Conservation (phyloP, 2,329 filamentous ascomycete species). For the Epichloe festucae region DNA sequence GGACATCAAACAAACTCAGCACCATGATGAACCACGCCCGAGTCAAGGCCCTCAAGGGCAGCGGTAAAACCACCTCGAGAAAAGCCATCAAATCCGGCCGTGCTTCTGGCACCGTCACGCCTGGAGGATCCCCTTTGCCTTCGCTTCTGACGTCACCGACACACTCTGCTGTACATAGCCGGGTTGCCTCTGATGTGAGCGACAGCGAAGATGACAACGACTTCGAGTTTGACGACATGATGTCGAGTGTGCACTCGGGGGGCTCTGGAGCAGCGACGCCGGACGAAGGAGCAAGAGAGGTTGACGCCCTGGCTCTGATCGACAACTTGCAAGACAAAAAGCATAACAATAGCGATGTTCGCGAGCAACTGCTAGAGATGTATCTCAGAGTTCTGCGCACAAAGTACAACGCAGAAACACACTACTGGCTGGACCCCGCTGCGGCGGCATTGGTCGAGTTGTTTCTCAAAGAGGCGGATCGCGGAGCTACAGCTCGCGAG, state of each 20-base stretch:
- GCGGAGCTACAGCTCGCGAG: constrained; percentile 56
- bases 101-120: constrained; percentile 44
- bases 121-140: constrained; percentile 42
- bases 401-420: constrained; percentile 19
- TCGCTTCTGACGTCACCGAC: constrained; percentile 45
- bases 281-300: constrained; percentile 54
- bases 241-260: constrained; percentile 28
- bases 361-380: constrained; percentile 35
- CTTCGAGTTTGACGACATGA: constrained; percentile 28
- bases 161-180: constrained; percentile 46
- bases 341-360: constrained; percentile 58
- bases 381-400: constrained; percentile 41
- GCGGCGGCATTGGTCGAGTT: constrained; percentile 46
- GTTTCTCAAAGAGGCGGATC: constrained; percentile 58
- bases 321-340: constrained; percentile 63
- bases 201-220: constrained; percentile 36
- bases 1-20: background rate
- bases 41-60: constrained; percentile 56
- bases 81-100: constrained; percentile 50
- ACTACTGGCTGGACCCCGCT: constrained; percentile 40
- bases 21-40: constrained; percentile 47
- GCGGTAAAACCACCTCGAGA: constrained; percentile 57
- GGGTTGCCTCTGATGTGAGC: constrained; percentile 48
- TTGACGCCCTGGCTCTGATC: constrained; percentile 50
- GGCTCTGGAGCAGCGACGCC: constrained; percentile 37